Base-by-base conservation (phyloP, 257 asterid genomes). In the Craterostigma plantagineum region DNA sequence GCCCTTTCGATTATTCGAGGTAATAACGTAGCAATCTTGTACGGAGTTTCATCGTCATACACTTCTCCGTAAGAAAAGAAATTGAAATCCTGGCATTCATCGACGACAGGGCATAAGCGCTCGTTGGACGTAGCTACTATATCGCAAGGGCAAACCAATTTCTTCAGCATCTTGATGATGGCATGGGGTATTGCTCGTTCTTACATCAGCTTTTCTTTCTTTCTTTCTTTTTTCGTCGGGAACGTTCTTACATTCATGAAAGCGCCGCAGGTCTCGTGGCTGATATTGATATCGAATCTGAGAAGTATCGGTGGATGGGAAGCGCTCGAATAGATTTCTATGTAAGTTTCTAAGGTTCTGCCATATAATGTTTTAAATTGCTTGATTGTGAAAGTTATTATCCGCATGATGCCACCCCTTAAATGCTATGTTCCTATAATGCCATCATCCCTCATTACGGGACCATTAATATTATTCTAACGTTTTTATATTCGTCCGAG, bases 281-380 rank as follows among this genome's bases (percentile, higher is more conserved):
- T 54, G 99, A 90, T 57, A 79, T 83, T 42, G 99, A 90, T 50
- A 90, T 90, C 4, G 99, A 90, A 73, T 90, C 95, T 15, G 95
- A 83, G 84, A 79, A 75, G 57, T 83, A 83, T 63, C 63, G 99
- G 68, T 90, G 99, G 95, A 79, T 90, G 99, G 99, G 99, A 45
- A 75, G 95, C 67, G 77, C 81, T 46, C 95, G 99, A 11, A 55
- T 90, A 48, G 95, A 79, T 71, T 69, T 86, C 70, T 81, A 86
- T 52, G 97, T 86, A 66, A 75, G 97, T 33, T 2, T 15, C 16
- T 3, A 5, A 14, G 45, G 46, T 38, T 16, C 23, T 45, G 1
- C 14, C 14, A 38, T 4, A 34, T 34, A 34, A 6, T 6, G 37
- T 11, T 34, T 34, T 11, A 7, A 33, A 38, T 13, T 12, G 45